Percentiles rank a stretch among this genome's conserved stretches.
These are phyloP conservation scores for Fonsecaea pugnacius DNA, from an alignment of 2,329 filamentous ascomycete genomes.

Conservation along the genomic window DNA sequence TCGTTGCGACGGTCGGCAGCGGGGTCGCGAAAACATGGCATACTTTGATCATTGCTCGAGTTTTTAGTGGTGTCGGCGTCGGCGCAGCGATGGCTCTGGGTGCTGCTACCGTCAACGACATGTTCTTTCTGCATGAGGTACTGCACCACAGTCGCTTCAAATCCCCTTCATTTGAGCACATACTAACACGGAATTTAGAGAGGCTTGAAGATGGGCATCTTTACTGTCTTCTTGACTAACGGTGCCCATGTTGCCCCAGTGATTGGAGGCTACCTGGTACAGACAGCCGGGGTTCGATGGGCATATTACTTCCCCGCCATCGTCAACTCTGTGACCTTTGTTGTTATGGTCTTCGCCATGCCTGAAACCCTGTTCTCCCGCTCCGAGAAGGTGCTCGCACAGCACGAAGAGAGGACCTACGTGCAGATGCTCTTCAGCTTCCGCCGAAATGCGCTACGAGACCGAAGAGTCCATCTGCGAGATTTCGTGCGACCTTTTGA, in stretches of 20 bases:
- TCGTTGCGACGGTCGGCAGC: conserved; percentile 36
- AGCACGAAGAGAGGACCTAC: conserved; percentile 12
- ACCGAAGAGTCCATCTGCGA: not conserved
- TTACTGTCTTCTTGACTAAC: conserved; percentile 17
- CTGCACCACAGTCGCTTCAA: not conserved
- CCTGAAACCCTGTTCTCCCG: conserved; percentile 21
- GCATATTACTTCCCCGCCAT: conserved; percentile 15
- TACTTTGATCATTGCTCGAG: conserved; percentile 12
- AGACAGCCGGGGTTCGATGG: conserved; percentile 4
- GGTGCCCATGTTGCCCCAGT: conserved; percentile 18
- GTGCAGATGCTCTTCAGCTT: conserved; percentile 24
- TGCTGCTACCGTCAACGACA: conserved; percentile 18
- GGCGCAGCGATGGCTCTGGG: conserved; percentile 24
- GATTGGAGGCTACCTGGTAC: conserved; percentile 17
- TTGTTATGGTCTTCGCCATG: conserved; percentile 10
- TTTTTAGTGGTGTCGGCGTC: conserved; percentile 15
- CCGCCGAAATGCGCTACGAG: conserved; percentile 9
- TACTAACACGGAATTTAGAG: not conserved
- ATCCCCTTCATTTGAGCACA: not conserved
- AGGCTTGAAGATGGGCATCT: conserved; percentile 20
- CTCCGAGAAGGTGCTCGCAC: conserved; percentile 2
- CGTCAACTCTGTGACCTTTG: conserved; percentile 4
- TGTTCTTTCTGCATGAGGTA: conserved; percentile 23
- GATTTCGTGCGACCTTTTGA: not conserved
- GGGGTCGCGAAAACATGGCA: conserved; percentile 14